Percentiles rank a stretch among this genome's conserved stretches.
Conservation (phyloP, 345 rosid genomes). For the Populus pruinosa region DNA sequence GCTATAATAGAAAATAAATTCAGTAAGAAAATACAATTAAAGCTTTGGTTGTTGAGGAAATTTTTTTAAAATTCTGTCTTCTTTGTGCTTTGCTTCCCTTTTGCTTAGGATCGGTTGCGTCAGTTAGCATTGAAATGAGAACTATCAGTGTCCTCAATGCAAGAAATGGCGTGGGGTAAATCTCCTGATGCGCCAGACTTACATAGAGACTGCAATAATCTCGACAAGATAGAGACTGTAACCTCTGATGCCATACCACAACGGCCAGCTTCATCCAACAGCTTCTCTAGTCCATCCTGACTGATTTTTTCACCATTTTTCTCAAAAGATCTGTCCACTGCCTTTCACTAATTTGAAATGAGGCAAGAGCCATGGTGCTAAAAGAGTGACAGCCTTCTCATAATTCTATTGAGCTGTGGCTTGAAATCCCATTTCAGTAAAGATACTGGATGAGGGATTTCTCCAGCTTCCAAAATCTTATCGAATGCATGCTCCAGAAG, state of each 20-base stretch:
- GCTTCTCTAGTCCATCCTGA: constrained; percentile 39
- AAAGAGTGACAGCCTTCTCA: constrained; percentile 56
- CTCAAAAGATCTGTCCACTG: constrained; percentile 59
- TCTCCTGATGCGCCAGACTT: constrained; percentile 20
- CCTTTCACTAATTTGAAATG: constrained; percentile 70
- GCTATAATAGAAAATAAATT: no score
- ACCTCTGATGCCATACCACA: constrained; percentile 50
- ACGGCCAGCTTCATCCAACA: constrained; percentile 42
- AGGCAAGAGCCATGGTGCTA: constrained; percentile 59
- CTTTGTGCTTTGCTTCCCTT: no score
- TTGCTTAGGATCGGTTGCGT: no score
- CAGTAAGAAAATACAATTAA: no score
- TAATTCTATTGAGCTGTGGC: constrained; percentile 52
- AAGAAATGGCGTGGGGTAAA: constrained; percentile 1
- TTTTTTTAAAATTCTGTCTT: no score
- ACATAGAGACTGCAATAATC: constrained; percentile 44
- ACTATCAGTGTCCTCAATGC: background rate
- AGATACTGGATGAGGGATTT: constrained; percentile 55
- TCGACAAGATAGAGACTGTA: constrained; percentile 56
- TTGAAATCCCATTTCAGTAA: constrained; percentile 65
- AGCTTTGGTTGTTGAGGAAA: no score
- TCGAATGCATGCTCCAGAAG: constrained; percentile 87
- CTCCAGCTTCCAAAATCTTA: constrained; percentile 70
- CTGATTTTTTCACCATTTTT: constrained; percentile 39
- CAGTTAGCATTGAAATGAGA: background rate